These are phyloP conservation scores for Pseudoscleropodium purum DNA, from an alignment of 225 moss, liverwort and hornwort species.

Conservation along the genomic window DNA sequence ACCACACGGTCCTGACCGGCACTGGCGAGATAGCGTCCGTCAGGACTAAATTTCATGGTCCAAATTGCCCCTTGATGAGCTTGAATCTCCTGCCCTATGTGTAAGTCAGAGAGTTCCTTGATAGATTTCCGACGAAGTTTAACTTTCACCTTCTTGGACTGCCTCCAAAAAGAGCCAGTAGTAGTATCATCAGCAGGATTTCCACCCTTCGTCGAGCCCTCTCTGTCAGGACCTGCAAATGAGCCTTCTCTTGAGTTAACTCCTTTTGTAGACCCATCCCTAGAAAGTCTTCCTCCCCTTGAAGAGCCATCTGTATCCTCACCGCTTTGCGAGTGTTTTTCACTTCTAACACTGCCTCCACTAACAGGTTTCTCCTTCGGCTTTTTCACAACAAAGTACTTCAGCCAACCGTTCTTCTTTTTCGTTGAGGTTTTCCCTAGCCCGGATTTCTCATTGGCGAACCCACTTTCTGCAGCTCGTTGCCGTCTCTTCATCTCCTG, in stretches of 20 bases:
- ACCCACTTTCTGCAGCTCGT: slow-evolving; percentile 52
- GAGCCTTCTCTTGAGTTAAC: slow-evolving; percentile 36
- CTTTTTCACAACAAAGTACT: slow-evolving; percentile 32
- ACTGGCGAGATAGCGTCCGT: slow-evolving; percentile 89
- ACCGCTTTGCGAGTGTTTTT: slow-evolving; percentile 37
- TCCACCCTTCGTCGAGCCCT: slow-evolving; percentile 23
- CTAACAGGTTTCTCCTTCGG: slow-evolving; percentile 30
- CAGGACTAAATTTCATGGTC: slow-evolving; percentile 96
- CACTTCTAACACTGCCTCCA: slow-evolving; percentile 41
- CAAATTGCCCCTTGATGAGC: slow-evolving; percentile 85
- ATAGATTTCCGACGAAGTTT: slow-evolving; percentile 62
- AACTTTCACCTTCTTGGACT: slow-evolving; percentile 80
- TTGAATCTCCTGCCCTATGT: slow-evolving; percentile 75
- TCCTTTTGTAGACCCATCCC: slow-evolving; percentile 40
- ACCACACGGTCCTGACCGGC: slow-evolving; percentile 90
- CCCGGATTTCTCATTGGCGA: slow-evolving; percentile 34
- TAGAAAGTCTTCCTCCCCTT: slow-evolving; percentile 24
- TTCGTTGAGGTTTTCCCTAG: slow-evolving; percentile 8
- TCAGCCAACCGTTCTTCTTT: slow-evolving; percentile 58
- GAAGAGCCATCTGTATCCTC: slow-evolving; percentile 47
- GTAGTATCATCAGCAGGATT: slow-evolving; percentile 11
- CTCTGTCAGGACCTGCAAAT: slow-evolving; percentile 35
- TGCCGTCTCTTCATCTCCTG: slow-evolving; percentile 86
- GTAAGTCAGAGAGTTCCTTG: slow-evolving; percentile 82
- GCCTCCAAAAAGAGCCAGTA: slow-evolving; percentile 18